These are phyloP conservation scores for Didymella pinodella DNA, from an alignment of 2,329 filamentous ascomycete genomes.

Conservation along the genomic window DNA sequence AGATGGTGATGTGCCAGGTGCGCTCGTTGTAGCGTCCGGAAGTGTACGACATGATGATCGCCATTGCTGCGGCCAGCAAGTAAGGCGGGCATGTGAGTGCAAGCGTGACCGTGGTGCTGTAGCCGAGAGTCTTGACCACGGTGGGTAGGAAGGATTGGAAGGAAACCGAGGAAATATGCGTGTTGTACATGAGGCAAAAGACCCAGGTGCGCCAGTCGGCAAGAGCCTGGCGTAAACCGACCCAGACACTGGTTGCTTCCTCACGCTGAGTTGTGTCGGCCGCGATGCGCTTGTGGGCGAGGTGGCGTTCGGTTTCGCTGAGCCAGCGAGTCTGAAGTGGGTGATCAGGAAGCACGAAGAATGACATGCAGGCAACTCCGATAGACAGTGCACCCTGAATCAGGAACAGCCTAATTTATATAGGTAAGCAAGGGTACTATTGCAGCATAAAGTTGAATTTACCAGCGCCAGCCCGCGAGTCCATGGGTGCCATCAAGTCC, in stretches of 20 bases:
- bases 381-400: constrained; percentile 39
- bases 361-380: constrained; percentile 36
- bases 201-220: constrained; percentile 41
- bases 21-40: constrained; percentile 60
- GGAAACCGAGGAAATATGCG: constrained; percentile 37
- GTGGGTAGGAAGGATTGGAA: constrained; percentile 47
- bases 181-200: constrained; percentile 45
- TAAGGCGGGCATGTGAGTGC: constrained; percentile 59
- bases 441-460: constrained; percentile 36
- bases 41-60: constrained; percentile 59
- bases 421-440: background rate
- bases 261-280: constrained; percentile 60
- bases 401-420: constrained; percentile 8
- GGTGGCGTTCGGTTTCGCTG: constrained; percentile 50
- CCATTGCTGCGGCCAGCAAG: constrained; percentile 55
- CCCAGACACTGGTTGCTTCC: constrained; percentile 34
- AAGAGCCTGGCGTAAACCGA: constrained; percentile 39
- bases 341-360: constrained; percentile 40
- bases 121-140: constrained; percentile 50
- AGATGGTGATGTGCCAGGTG: constrained; percentile 60
- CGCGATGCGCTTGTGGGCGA: constrained; percentile 47
- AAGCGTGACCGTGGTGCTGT: constrained; percentile 47
- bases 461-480: constrained; percentile 50
- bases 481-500: constrained; percentile 37
- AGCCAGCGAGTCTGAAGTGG: constrained; percentile 56